Base-by-base conservation (phyloP, 2,329 filamentous ascomycete species). In the Sarocladium kiliense region DNA sequence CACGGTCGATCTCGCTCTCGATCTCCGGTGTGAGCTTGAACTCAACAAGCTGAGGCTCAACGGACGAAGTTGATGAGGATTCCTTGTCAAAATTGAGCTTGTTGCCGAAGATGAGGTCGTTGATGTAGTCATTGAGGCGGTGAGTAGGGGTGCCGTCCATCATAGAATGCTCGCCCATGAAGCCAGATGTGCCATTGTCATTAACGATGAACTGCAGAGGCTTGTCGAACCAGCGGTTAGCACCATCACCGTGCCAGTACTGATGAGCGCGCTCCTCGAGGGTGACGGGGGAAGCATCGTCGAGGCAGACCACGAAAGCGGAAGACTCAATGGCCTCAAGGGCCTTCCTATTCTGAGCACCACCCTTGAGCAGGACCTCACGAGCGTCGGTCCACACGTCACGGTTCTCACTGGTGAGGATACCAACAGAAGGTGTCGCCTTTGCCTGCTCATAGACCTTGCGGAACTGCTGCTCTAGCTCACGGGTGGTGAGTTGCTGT, bases 121-220 rank as follows among this genome's bases (percentile, higher is more conserved):
- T 95, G 68, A 95, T 82, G 67, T 91, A 94, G 79, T 99, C 94
- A 72, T 97, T 99, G 16, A 99, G 81, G 44, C 95, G 88, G 74
- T 97, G 94, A 2, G 95, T 99, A 1, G 95, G 92, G 6, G 94
- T 99, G 61, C 95, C 94, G 69, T 99, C 94, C 95, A 99, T 99
- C 94, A 99, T 97, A 65, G 89, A 95, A 80, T 99, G 94, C 76
- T 99, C 94, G 66, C 94, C 94, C 81, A 91, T 93, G 80, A 99
- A 99, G 58, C 94, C 94, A 2, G 94, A 89, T 7, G 94, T 96
- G 63, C 94, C 94, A 71, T 99, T 99, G 70, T 99, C 92, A 73
- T 96, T 97, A 76, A 99, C 72, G 69, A 99, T 96, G 76, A 99
- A 97, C 74, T 99, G 93, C 54, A 96, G 77, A 5, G 94, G 94